A percentile compares a stretch with the other conserved stretches of the same genome.
Conservation (phyloP, 1,284 basidiomycete genomes). For the Boletus subluridellus region DNA sequence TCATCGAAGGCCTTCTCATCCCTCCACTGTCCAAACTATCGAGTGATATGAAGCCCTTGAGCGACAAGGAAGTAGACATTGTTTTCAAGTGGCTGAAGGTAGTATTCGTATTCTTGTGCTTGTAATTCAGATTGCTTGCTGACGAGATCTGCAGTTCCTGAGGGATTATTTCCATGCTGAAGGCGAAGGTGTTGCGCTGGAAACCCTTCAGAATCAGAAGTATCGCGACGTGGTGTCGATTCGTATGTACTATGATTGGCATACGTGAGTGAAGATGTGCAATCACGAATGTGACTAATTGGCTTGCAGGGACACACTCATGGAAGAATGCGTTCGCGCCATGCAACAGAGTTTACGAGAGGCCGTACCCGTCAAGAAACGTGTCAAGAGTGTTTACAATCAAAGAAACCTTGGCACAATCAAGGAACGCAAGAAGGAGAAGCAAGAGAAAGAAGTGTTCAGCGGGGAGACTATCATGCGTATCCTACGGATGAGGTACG, state of each 20-base stretch:
- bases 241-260: conserved; percentile 91
- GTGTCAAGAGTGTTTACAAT: conserved; percentile 86
- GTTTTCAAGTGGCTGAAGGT: conserved; percentile 98
- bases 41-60: conserved; percentile 87
- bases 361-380: conserved; percentile 75
- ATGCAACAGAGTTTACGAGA: conserved; percentile 80
- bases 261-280: conserved; percentile 54
- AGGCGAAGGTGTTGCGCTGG: conserved; percentile 87
- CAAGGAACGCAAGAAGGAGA: conserved; percentile 90
- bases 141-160: conserved; percentile 61
- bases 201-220: conserved; percentile 91
- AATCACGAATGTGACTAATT: conserved; percentile 7
- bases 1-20: conserved; percentile 87
- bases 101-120: neutral
- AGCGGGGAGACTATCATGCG: conserved; percentile 87
- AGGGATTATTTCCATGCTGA: conserved; percentile 94
- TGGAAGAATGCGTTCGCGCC: conserved; percentile 95
- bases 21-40: conserved; percentile 88
- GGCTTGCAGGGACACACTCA: conserved; percentile 69
- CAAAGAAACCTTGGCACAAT: conserved; percentile 96
- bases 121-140: neutral
- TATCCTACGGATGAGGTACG: conserved; percentile 89
- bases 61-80: conserved; percentile 95
- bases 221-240: conserved; percentile 91
- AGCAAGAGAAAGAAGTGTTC: conserved; percentile 65